Conservation (phyloP, 768 basidiomycete species). For the Tubosaeta sp. region DNA sequence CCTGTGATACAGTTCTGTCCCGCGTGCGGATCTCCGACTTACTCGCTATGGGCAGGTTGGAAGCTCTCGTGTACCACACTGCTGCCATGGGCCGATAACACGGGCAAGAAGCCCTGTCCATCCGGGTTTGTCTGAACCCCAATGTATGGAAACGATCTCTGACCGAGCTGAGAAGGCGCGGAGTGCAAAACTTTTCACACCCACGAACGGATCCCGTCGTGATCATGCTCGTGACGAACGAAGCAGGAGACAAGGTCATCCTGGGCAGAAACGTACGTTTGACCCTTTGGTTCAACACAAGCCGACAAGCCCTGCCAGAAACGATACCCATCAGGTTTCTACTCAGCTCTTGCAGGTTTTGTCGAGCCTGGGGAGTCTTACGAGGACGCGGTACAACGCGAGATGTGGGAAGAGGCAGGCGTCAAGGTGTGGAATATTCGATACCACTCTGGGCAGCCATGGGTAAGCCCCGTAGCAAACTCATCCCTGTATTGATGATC, state of each 20-base stretch:
- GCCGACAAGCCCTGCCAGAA: slow-evolving; percentile 35
- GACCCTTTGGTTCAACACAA: neutral
- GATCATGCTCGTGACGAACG: slow-evolving; percentile 84
- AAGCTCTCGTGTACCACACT: slow-evolving; percentile 78
- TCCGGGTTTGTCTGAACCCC: slow-evolving; percentile 54
- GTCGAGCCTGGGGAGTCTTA: slow-evolving; percentile 92
- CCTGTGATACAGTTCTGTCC: slow-evolving; percentile 70
- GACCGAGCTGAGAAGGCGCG: slow-evolving; percentile 47
- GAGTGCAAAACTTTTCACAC: slow-evolving; percentile 82
- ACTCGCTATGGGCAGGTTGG: slow-evolving; percentile 95
- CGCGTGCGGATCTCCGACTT: slow-evolving; percentile 74
- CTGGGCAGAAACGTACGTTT: slow-evolving; percentile 76
- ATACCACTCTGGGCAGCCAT: slow-evolving; percentile 86
- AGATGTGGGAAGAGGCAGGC: slow-evolving; percentile 96
- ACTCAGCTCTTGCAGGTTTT: slow-evolving; percentile 91
- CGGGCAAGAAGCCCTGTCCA: slow-evolving; percentile 60
- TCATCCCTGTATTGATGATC: neutral
- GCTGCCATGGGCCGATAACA: slow-evolving; percentile 69
- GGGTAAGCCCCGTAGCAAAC: slow-evolving; percentile 46
- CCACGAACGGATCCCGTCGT: slow-evolving; percentile 86
- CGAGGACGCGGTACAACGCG: slow-evolving; percentile 88
- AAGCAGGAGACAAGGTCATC: slow-evolving; percentile 76
- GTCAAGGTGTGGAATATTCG: slow-evolving; percentile 77
- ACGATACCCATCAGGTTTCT: slow-evolving; percentile 66
- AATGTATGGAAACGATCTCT: slow-evolving; percentile 3